phyloP scores from a whole-genome alignment of 306 rosid genomes.

The Acmispon strigosus region DNA sequence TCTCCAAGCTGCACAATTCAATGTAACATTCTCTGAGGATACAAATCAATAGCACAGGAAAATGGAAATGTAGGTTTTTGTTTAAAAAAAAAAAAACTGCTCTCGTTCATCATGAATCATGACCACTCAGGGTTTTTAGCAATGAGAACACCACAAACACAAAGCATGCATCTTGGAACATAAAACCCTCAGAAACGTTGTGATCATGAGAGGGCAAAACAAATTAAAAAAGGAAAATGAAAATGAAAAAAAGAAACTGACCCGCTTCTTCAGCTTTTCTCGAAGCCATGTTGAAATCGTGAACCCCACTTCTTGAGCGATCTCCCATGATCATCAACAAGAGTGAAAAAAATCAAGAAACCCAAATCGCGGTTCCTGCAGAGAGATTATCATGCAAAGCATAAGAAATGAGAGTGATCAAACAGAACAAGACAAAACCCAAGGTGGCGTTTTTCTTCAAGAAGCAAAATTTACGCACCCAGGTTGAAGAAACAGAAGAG shows the following conservation, averaged over 20 bases:
- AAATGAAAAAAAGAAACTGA: constrained; percentile 7
- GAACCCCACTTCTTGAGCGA: constrained; percentile 40
- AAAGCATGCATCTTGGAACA: background rate
- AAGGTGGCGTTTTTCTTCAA: background rate
- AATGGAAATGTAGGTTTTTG: background rate
- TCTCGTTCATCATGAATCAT: background rate
- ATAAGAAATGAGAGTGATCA: constrained; percentile 3
- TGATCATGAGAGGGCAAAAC: background rate
- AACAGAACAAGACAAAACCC: background rate
- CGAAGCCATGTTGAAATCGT: constrained; percentile 70
- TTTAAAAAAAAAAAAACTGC: background rate
- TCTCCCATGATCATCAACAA: constrained; percentile 39
- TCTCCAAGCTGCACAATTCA: constrained; percentile 63
- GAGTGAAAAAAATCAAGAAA: background rate
- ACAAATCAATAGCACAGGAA: background rate
- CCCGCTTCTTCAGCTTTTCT: constrained; percentile 97
- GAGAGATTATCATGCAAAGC: background rate
- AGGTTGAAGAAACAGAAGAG: background rate
- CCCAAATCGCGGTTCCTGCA: constrained; percentile 17
- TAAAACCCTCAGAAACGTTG: background rate
- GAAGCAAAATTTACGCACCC: background rate
- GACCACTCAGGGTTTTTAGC: too few relatives aligned
- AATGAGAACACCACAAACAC: background rate
- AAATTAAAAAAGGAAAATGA: too few relatives aligned
- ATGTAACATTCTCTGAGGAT: background rate